phyloP scores from a whole-genome alignment of 352 stramenopile species.

The Phytophthora fragariaefolia region DNA sequence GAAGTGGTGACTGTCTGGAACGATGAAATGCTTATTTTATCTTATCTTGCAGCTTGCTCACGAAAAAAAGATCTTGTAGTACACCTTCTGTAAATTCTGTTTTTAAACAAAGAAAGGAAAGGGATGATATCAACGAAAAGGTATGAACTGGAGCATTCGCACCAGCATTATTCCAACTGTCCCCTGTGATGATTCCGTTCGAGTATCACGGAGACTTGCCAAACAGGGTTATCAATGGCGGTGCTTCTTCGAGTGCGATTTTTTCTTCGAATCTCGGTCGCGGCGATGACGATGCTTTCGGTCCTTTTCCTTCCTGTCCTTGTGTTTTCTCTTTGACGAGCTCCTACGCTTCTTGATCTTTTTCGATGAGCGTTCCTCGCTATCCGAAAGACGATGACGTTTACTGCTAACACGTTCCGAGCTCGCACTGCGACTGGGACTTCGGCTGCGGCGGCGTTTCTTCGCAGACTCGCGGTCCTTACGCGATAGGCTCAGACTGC shows the following conservation, averaged over 20 bases:
- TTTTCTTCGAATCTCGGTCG: constrained; percentile 34
- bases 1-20: too few species aligned
- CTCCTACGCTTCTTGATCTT: constrained; percentile 43
- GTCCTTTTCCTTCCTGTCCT: constrained; percentile 55
- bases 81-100: constrained; percentile 1
- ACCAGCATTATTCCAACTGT: background rate
- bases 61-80: too few species aligned
- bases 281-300: constrained; percentile 43
- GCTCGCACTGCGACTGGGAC: constrained; percentile 25
- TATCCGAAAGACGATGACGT: constrained; percentile 24
- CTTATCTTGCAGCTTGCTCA: too few species aligned
- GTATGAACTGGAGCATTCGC: background rate
- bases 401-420: constrained; percentile 21
- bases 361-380: constrained; percentile 35
- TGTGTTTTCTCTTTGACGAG: constrained; percentile 48
- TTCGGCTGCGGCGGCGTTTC: constrained; percentile 26
- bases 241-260: constrained; percentile 31
- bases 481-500: constrained; percentile 22
- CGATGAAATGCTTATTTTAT: too few species aligned
- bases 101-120: background rate
- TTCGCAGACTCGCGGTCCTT: constrained; percentile 14
- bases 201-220: too few species aligned
- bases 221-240: too few species aligned
- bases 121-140: background rate
- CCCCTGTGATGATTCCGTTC: too few species aligned